Evolutionary conservation across 495 filamentous ascomycete genomes (phyloP), one percentile per base, ranked within the genome.

Genomic region (Xeromyces bisporus): DNA sequence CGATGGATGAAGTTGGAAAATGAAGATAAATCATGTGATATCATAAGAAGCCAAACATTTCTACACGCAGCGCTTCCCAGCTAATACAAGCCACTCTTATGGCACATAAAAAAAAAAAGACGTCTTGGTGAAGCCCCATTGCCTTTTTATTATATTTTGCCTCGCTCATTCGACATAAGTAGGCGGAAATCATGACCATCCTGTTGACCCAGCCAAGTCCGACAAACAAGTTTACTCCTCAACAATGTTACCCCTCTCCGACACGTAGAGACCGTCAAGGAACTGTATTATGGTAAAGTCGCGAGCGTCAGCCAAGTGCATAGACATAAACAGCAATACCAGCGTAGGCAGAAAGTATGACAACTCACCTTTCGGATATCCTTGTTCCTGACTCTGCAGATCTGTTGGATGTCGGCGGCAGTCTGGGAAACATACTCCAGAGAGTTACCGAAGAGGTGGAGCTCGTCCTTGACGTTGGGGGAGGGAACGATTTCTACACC

Each of bases 211-310:
- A 43, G 38, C 46, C 46, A 55, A 49, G 44, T 36, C 40, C 42
- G 43, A 46, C 47, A 44, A 35, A 45, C 35, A 26, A 26, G 43
- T 60, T 56, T 67, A 69, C 32, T 75, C 80, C 52, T 80, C 79
- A 43, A 67, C 66, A 46, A 97, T 79, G 74, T 97, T 91, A 59
- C 77, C 75, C 69, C 76, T 75, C 81, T 97, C 87, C 46, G 85
- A 93, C 49, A 96, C 89, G 69, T 96, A 97, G 59, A 97, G 67
- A 74, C 89, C 89, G 66, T 97, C 89, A 73, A 97, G 73, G 78
- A 97, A 97, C 89, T 94, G 46, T 21, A 38, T 3, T 31, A 10
- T n/a, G 16, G n/a, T n/a, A n/a, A n/a, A n/a, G n/a, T n/a, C n/a
- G n/a, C n/a, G n/a, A n/a, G n/a, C n/a, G n/a, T n/a, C n/a, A n/a